Base-by-base conservation (phyloP, 2,329 filamentous ascomycete genomes). In the Clonostachys rosea region DNA sequence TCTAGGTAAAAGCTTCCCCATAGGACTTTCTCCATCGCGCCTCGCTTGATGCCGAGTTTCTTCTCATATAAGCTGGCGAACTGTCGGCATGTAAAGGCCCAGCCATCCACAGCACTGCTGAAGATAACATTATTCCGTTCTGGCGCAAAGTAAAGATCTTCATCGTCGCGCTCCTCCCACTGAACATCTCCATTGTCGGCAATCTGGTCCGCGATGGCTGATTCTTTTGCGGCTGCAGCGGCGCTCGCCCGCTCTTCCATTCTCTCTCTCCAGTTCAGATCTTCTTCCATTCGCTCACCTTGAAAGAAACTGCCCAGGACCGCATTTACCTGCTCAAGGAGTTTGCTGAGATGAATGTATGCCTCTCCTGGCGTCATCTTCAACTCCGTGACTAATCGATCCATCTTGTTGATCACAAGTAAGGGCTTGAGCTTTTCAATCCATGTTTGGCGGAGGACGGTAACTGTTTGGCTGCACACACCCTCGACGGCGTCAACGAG, bases 121-220 rank as follows among this genome's bases (percentile, higher is more conserved):
- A 99, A 99, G 53, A 99, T 97, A 65, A 99, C 94, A 61, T 99
- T 99, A 66, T 96, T 96, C 68, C 92, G 95, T 62, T 99, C 94
- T 0, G 94, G 94, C 1, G 94, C 90, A 68, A 99, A 99, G 66
- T 99, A 99, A 24, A 99, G 84, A 64, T 96, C 91, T 64, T 97
- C 91, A 59, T 99, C 94, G 59, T 96, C 91, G 56, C 84, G 84
- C 63, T 97, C 94, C 64, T 96, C 86, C 56, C 90, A 99, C 48
- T 85, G 79, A 6, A 82, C 63, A 14, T 85, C 83, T 5, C 81
- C 78, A n/a, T 70, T 67, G 6, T 78, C 74, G 47, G 70, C 74
- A 41, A 74, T 70, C 45, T 78, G 69, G 44, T 78, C 75, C 30
- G 70, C 71, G 43, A 54, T 58, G 40, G 58, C 63, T 35, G 61